Conservation (phyloP, 1,139 yeast species). For the Tardiomyces digboiensis region DNA sequence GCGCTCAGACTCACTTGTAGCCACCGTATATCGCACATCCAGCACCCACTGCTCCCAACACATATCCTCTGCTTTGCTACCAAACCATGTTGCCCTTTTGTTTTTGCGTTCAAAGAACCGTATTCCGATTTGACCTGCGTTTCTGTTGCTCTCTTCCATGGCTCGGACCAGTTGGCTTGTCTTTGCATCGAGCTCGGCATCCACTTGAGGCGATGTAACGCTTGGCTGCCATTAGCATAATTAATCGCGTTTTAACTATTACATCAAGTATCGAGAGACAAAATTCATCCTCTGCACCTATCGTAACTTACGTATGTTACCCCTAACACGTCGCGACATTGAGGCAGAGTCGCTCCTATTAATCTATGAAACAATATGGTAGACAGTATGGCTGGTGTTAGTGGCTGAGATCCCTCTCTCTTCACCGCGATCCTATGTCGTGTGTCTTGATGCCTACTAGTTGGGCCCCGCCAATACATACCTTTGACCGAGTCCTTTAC, state of each 20-base stretch:
- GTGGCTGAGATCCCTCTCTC: neutral
- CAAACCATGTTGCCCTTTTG: slow-evolving; percentile 32
- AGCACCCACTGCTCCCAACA: slow-evolving; percentile 45
- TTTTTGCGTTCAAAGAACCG: slow-evolving; percentile 28
- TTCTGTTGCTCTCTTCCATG: slow-evolving; percentile 6
- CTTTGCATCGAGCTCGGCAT: slow-evolving; percentile 20
- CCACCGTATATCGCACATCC: slow-evolving; percentile 24
- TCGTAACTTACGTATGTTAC: slow-evolving; percentile 27
- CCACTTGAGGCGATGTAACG: slow-evolving; percentile 21
- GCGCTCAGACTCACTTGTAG: slow-evolving; percentile 16
- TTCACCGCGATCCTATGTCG: too few relatives aligned
- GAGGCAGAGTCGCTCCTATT: slow-evolving; percentile 57
- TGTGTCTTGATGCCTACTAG: neutral
- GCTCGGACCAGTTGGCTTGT: slow-evolving; percentile 17
- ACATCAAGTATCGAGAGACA: too few relatives aligned
- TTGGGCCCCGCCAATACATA: neutral
- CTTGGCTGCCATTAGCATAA: slow-evolving; percentile 18
- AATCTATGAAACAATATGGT: slow-evolving; percentile 61
- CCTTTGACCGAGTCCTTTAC: neutral
- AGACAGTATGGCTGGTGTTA: slow-evolving; percentile 45
- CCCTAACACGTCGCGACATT: slow-evolving; percentile 33
- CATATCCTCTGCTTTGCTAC: slow-evolving; percentile 29
- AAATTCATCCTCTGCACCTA: neutral
- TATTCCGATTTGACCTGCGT: slow-evolving; percentile 15
- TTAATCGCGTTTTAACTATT: too few relatives aligned